A percentile compares a stretch with the other conserved stretches of the same genome.
Evolutionary conservation across 208 protist genomes (phyloP).

Genomic region (Leishmania guyanensis): DNA sequence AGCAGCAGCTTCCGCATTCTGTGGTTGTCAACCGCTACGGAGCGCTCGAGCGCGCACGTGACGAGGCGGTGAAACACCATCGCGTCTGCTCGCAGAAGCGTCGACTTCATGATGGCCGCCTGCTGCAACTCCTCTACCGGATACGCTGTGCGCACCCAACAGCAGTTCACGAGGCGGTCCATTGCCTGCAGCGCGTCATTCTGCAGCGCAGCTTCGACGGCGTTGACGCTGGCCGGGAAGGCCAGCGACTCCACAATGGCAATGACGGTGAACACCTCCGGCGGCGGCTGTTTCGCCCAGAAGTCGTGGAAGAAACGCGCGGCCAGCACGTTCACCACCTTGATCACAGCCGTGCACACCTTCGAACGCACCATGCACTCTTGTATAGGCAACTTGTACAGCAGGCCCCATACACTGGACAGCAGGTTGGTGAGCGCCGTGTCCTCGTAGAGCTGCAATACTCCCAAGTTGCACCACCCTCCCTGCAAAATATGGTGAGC

Average conservation of each 20-base stretch:
- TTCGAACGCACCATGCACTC: conserved; percentile 44
- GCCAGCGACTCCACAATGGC: conserved; percentile 51
- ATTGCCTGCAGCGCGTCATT: conserved; percentile 30
- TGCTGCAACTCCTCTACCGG: conserved; percentile 26
- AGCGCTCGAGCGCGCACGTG: conserved; percentile 41
- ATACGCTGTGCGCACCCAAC: conserved; percentile 25
- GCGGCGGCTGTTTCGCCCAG: conserved; percentile 33
- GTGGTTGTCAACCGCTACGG: conserved; percentile 28
- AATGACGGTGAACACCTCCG: conserved; percentile 40
- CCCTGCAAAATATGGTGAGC: conserved; percentile 51
- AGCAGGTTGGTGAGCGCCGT: conserved; percentile 37
- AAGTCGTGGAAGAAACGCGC: conserved; percentile 54
- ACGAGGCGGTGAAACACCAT: conserved; percentile 39
- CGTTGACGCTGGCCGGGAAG: conserved; percentile 29
- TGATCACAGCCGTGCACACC: conserved; percentile 36
- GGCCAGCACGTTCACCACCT: conserved; percentile 40
- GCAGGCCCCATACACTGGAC: conserved; percentile 36
- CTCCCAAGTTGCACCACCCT: conserved; percentile 63
- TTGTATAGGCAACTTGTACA: conserved; percentile 24
- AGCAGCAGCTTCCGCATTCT: conserved; percentile 34
- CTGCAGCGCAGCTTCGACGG: conserved; percentile 26
- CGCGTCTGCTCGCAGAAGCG: conserved; percentile 26
- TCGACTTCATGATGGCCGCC: conserved; percentile 23
- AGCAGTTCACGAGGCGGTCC: conserved; percentile 36
- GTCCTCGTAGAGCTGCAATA: conserved; percentile 58